phyloP scores from a whole-genome alignment of 2,329 filamentous ascomycete species.

The Elsinoe necatrix region DNA sequence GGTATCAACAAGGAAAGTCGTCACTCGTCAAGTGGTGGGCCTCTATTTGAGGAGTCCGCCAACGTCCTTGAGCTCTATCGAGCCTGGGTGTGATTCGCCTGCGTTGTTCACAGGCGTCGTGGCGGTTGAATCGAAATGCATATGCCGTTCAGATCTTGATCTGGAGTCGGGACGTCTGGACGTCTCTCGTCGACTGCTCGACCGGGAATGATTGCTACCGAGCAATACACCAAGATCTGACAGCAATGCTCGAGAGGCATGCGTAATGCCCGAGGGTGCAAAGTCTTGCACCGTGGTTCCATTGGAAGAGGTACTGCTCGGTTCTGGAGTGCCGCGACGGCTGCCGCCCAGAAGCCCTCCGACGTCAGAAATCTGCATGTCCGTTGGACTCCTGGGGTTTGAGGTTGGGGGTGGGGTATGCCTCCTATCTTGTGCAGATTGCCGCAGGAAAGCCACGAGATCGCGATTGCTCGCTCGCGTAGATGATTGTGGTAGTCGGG shows the following conservation, averaged over 20 bases:
- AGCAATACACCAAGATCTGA: background rate
- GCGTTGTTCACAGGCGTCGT: constrained; percentile 12
- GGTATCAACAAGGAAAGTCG: constrained; percentile 9
- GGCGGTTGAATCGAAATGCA: constrained; percentile 9
- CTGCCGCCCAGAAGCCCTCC: constrained; percentile 5
- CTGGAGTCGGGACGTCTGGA: constrained; percentile 7
- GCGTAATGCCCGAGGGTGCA: background rate
- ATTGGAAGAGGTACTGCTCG: background rate
- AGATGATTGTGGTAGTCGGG: background rate
- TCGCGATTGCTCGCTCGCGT: background rate
- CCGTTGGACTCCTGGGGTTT: constrained; percentile 7
- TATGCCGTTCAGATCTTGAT: background rate
- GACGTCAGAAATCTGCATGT: constrained; percentile 14
- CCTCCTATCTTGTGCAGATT: constrained; percentile 9
- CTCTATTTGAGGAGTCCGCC: constrained; percentile 8
- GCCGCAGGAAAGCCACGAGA: constrained; percentile 11
- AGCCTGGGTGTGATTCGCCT: constrained; percentile 4
- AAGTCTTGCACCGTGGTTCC: constrained; percentile 10
- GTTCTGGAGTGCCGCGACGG: background rate
- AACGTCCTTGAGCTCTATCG: constrained; percentile 13
- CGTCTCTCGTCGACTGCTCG: background rate
- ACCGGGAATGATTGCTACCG: constrained; percentile 1
- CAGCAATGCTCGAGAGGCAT: constrained; percentile 1
- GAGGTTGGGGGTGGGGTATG: constrained; percentile 6
- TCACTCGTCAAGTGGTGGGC: constrained; percentile 1